Evolutionary conservation across 768 basidiomycete species (phyloP), one percentile per base, ranked within the genome.

Genomic region (Candolleomyces aberdarensis): DNA sequence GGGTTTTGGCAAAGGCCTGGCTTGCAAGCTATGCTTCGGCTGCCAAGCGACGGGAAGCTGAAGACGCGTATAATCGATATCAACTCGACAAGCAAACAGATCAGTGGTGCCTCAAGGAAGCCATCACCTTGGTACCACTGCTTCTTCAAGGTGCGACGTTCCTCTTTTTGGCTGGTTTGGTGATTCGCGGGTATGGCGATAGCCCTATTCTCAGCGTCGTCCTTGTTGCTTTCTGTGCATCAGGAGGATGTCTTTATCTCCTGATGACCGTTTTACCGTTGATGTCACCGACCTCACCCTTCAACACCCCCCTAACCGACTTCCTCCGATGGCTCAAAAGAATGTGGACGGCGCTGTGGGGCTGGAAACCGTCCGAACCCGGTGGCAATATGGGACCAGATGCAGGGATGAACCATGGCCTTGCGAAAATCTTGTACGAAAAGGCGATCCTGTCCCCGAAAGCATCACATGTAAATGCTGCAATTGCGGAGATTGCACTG

Each of bases 1-100:
- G 67, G 13, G 69, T 68, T 32, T 64, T 71, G 4, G 67, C 66
- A 17, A 67, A 67, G 58, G 61, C 64, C 11, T 67, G 66, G 66
- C 64, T 67, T 13, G 56, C 62, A 9, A 61, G 63, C 41, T 67
- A 63, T 41, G 62, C 61, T 9, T 64, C 66, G 1, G 60, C 44
- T 13, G 62, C 62, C 3, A 62, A 62, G 13, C 62, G 62, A 17
- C 14, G 61, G 32, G 60, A 64, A 19, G 60, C 64, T 22, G 47
- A 60, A 11, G 66, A 67, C 55, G 66, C 66, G 39, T 67, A 61
- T 44, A 63, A 60, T 55, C 60, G 66, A 26, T 64, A 64, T n/a
- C 60, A 56, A 40, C 60, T 60, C 19, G 64, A 65, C 54, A 59
- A 60, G 26, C 62, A 64, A 3, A 57, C 63, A 39, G 64, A 67